Percentiles rank a stretch among this genome's conserved stretches.
Conservation (phyloP, 805 yeast species). For the Hemisphaericaspora nanyangensis region DNA sequence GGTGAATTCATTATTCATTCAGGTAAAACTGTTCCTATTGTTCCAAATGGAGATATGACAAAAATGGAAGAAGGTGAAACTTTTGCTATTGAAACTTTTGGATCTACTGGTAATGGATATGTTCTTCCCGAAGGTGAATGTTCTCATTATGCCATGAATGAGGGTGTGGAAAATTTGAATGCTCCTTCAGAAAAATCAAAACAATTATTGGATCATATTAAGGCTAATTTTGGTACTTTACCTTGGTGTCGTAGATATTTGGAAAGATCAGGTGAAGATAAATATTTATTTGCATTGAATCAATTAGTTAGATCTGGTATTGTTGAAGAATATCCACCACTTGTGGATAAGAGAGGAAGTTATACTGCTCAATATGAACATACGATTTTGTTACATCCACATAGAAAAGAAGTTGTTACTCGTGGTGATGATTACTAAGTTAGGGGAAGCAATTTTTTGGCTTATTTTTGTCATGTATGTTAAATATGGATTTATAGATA, state of each 20-base stretch:
- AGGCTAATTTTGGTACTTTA: conserved; percentile 82
- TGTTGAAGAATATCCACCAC: conserved; percentile 93
- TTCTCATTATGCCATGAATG: conserved; percentile 80
- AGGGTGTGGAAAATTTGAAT: conserved; percentile 35
- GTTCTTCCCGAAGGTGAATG: conserved; percentile 87
- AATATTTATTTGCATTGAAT: conserved; percentile 82
- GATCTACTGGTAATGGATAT: conserved; percentile 92
- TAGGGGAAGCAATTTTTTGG: too few relatives aligned
- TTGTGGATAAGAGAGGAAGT: conserved; percentile 75
- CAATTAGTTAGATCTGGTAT: conserved; percentile 79
- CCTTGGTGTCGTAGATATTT: conserved; percentile 96
- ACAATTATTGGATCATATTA: conserved; percentile 63
- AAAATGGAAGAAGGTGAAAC: conserved; percentile 99
- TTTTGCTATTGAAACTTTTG: conserved; percentile 97
- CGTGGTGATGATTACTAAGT: conserved; percentile 86
- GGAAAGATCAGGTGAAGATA: conserved; percentile 88
- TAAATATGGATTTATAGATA: too few relatives aligned
- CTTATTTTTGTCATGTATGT: too few relatives aligned
- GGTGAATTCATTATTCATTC: conserved; percentile 83
- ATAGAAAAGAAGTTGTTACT: conserved; percentile 89
- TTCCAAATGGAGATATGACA: conserved; percentile 86
- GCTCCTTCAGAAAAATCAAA: conserved; percentile 67
- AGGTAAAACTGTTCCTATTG: conserved; percentile 95
- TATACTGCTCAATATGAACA: conserved; percentile 98
- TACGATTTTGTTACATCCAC: conserved; percentile 85